A percentile compares a stretch with the other conserved stretches of the same genome.
These are phyloP conservation scores for Leccinum huronense DNA, from an alignment of 1,284 basidiomycete species.

Conservation along the genomic window DNA sequence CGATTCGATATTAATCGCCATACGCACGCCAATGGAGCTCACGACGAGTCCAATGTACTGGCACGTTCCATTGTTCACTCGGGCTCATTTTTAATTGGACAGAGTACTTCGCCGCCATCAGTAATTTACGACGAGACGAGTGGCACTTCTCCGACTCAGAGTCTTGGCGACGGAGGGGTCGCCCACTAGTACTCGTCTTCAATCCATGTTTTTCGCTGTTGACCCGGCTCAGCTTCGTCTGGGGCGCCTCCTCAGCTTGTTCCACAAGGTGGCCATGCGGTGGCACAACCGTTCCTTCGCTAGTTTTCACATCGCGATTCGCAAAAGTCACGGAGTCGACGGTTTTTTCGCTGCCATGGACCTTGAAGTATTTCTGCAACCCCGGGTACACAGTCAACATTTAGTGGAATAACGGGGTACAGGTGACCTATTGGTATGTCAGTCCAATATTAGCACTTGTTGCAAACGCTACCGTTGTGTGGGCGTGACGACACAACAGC, in stretches of 20 bases:
- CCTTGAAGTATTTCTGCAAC: not conserved
- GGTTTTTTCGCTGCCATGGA: not conserved
- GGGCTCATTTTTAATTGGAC: slow-evolving; percentile 16
- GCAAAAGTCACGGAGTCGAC: not conserved
- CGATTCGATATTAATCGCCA: not conserved
- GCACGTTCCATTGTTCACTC: slow-evolving; percentile 7
- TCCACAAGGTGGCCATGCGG: slow-evolving; percentile 13
- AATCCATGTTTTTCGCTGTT: not conserved
- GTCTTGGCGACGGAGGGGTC: not conserved
- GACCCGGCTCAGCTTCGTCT: not conserved
- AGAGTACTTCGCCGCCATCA: not conserved
- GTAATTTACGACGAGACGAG: not conserved
- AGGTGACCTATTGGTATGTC: not conserved
- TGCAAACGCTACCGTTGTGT: not conserved
- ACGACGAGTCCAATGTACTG: not conserved
- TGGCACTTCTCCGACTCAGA: slow-evolving; percentile 10
- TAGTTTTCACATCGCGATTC: not conserved
- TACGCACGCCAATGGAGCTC: not conserved
- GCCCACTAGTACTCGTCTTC: not conserved
- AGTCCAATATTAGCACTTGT: not conserved
- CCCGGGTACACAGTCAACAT: not conserved
- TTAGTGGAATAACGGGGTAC: not conserved
- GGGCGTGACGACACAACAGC: not conserved
- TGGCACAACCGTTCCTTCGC: not conserved
- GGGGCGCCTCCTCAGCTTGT: not conserved